Evolutionary conservation across 352 stramenopile genomes (phyloP), one percentile per base, ranked within the genome.

Genomic region (Pythium grandisporangium): DNA sequence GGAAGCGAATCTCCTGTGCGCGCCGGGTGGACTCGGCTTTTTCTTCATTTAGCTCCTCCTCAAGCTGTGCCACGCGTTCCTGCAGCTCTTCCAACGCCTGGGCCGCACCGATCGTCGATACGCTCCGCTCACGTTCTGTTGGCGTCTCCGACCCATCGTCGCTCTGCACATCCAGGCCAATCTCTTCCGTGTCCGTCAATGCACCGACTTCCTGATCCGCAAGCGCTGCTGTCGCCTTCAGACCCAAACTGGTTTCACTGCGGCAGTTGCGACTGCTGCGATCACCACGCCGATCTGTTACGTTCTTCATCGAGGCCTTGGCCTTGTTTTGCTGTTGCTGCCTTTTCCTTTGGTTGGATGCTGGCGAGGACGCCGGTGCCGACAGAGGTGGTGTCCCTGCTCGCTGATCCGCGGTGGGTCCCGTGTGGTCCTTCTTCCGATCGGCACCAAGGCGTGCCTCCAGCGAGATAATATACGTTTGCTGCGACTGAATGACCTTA

Each of bases 401-500:
- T 17, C n/a, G 7, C 8, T 8, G 11, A 21, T 38, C n/a, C 19
- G 33, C 33, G n/a, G 16, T 16, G 19, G 33, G 10, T 38, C 22
- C 14, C 14, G 24, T 45, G 24, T 16, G 7, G 20, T 61, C 53
- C 25, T 55, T 56, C 53, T 55, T 56, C 4, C 53, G 19, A 29
- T 61, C 53, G 4, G 56, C 47, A 16, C 55, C 47, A 38, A 59
- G 16, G 8, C 68, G 56, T 34, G 72, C 70, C 51, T 93, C 77
- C 24, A 94, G 56, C 1, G 79, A 73, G 20, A 86, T 75, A 45
- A 94, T 91, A 46, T 94, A 82, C 14, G 64, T 87, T 44, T 89
- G 63, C 42, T 93, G 82, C 30, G 80, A 79, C 25, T 58, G 66
- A 17, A 95, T 76, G 17, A 75, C 66, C 40, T 88, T 90, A 47